These are phyloP conservation scores for Micractinium conductrix DNA, from an alignment of 139 green algal genomes.

Conservation along the genomic window DNA sequence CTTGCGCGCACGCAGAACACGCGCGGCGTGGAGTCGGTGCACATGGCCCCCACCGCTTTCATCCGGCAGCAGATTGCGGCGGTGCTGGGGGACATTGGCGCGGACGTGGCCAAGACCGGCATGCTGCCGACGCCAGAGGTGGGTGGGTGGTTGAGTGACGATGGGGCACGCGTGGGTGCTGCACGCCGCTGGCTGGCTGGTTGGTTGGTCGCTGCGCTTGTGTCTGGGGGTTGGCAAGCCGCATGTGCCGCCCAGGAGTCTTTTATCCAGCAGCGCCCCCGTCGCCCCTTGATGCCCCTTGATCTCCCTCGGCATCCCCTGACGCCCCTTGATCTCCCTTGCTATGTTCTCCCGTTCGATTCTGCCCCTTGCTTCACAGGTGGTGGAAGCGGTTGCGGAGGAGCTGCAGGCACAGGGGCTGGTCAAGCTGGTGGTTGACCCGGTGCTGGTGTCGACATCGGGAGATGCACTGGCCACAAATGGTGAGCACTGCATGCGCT, in stretches of 20 bases:
- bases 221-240: too few species aligned
- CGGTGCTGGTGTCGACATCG: constrained; percentile 92
- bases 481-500: not conserved
- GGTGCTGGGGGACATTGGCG: constrained; percentile 87
- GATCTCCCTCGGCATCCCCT: too few species aligned
- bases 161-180: too few species aligned
- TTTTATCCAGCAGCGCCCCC: too few species aligned
- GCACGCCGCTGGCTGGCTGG: too few species aligned
- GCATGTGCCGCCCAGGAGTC: too few species aligned
- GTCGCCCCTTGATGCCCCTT: too few species aligned
- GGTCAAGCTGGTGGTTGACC: constrained; percentile 87
- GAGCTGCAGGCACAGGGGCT: constrained; percentile 42
- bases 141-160: too few species aligned
- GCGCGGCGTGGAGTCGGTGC: constrained; percentile 80
- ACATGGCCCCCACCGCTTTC: constrained; percentile 63
- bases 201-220: too few species aligned
- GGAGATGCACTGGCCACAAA: constrained; percentile 75
- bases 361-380: constrained; percentile 21
- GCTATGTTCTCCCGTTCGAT: not conserved
- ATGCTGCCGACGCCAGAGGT: constrained; percentile 86
- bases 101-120: constrained; percentile 91
- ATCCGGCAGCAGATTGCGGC: constrained; percentile 84
- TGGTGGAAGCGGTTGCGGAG: constrained; percentile 66
- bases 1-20: constrained; percentile 11
- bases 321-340: too few species aligned